Percentiles rank a stretch among this genome's conserved stretches.
Evolutionary conservation across 2,329 filamentous ascomycete species (phyloP).

Genomic region (Fusarium pseudoanthophilum): DNA sequence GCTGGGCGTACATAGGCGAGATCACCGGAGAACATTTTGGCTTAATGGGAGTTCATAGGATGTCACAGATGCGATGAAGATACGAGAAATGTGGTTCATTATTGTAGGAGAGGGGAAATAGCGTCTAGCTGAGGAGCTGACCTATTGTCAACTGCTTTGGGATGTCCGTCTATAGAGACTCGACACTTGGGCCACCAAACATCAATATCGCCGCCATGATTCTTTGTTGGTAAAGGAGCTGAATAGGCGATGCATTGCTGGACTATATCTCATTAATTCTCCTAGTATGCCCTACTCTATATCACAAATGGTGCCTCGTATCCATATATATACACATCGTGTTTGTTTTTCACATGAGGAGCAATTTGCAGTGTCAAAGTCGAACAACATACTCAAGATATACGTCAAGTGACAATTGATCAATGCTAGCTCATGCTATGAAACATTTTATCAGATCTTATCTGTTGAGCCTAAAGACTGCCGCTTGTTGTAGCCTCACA

Average conservation of each 20-base stretch:
- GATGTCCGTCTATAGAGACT: constrained; percentile 8
- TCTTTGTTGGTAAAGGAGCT: neutral
- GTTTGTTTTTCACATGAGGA: neutral
- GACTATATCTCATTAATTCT: neutral
- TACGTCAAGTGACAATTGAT: neutral
- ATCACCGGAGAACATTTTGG: constrained; percentile 46
- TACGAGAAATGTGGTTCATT: neutral
- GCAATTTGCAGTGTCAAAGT: neutral
- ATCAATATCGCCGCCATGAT: neutral
- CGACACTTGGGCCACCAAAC: constrained; percentile 1
- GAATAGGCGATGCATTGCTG: neutral
- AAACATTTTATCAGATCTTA: neutral
- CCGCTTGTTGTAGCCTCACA: neutral
- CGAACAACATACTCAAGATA: neutral
- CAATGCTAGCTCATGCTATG: neutral
- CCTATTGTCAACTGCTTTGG: constrained; percentile 39
- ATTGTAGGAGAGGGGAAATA: neutral
- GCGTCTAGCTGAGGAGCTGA: neutral
- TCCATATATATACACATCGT: neutral
- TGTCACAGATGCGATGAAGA: neutral
- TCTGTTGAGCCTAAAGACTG: neutral
- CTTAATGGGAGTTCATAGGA: neutral
- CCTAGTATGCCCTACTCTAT: neutral
- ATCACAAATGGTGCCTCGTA: neutral
- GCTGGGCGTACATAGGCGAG: constrained; percentile 39